Base-by-base conservation (phyloP, 1,284 basidiomycete species). In the Amylostereum chailletii region DNA sequence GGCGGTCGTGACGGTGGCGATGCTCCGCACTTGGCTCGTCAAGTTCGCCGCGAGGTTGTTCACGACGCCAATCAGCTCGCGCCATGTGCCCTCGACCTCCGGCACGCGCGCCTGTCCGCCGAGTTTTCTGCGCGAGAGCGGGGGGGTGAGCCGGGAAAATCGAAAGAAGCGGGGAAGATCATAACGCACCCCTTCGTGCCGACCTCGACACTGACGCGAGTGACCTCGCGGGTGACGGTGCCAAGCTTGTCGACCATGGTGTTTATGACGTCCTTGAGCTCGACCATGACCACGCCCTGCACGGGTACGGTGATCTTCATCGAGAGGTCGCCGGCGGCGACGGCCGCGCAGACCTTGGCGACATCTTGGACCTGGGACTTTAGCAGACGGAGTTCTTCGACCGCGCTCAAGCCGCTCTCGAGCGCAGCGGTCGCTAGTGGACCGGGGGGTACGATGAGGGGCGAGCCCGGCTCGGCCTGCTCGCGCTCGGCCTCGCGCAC, bases 261-360 rank as follows among this genome's bases (percentile, higher is more conserved):
- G 63, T 98, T 98, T 74, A 98, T 96, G 59, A 95, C 94, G 58
- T 97, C 92, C 75, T 97, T 97, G 62, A 98, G 82, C 68, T 96
- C 91, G 19, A 94, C 88, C 93, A 99, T 96, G 53, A 95, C 91
- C 52, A 90, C 88, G 56, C 94, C 94, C 66, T 97, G 91, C 4
- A 97, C 95, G 33, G 88, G 90, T 4, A 97, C 94, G 40, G 90
- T 94, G 57, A 99, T 96, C 74, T 96, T 95, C 71, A 97, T 91
- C 42, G 86, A 89, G 56, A 99, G 70, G 65, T 99, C 95, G 33
- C 94, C 94, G 27, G 84, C 77, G 0, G 95, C 95, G 56, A 99
- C 94, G 26, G 94, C 94, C 66, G 94, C 94, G 69, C 94, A 97
- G 33, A 98, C 94, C 37, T 93, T 77, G 40, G 87, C 86, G 57